Evolutionary conservation across 1,139 yeast genomes (phyloP), one percentile per base, ranked within the genome.

Genomic region (Meyerozyma athensensis): DNA sequence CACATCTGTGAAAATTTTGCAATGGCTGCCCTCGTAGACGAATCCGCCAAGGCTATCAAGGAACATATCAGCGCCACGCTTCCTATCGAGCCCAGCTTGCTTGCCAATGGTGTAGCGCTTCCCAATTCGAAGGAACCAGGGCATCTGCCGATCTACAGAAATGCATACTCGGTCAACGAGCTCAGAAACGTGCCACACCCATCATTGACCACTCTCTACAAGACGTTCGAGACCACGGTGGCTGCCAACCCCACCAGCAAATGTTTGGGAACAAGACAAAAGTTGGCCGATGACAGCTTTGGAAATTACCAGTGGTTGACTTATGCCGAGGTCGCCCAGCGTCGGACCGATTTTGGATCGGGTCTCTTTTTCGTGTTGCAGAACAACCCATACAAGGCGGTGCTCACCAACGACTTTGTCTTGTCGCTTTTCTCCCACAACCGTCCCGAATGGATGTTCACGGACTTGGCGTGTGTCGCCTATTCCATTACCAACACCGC

Each of bases 401-500:
- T 28, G 32, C 32, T 10, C n/a, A 7, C n/a, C 20, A 4, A 16
- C 12, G 50, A 58, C 12, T 78, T 76, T 49, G 59, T 75, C 26
- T 77, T 80, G n/a, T 65, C 79, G 1, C 49, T 81, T 18, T 74
- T 73, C 52, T 70, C 82, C 12, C 69, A 74, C 37, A 81, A 81
- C 53, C 58, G 77, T 39, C 61, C 68, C 6, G 82, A 80, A 50
- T 81, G 86, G 86, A 59, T 68, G 5, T 51, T 79, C 19, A 54
- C 82, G n/a, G 84, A 80, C 49, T 55, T 77, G 45, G 84, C 84
- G 0, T 72, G 80, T 46, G 66, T 69, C 33, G 58, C 72, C 10
- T 75, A 69, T 52, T 62, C 73, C 17, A 52, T 81, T 40, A 61
- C 78, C 28, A 68, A 69, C 44, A 81, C 84, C n/a, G 74, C 85